Conservation (phyloP, 2,329 filamentous ascomycete species). For the Metarhizium album region DNA sequence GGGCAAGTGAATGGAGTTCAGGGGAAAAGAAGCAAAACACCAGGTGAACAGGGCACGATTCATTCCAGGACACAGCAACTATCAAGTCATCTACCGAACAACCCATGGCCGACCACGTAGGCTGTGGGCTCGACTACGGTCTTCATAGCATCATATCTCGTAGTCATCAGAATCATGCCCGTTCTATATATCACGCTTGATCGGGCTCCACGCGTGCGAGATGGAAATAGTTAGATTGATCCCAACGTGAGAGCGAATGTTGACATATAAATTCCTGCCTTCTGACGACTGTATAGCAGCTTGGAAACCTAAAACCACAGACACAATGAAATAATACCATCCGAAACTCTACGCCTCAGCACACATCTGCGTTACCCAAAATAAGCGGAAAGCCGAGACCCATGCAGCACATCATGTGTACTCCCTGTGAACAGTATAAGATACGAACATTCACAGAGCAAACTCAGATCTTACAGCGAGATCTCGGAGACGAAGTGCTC, state of each 20-base stretch:
- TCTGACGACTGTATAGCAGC: not conserved
- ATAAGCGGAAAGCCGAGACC: not conserved
- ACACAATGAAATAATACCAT: slow-evolving; percentile 7
- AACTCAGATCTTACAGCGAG: slow-evolving; percentile 20
- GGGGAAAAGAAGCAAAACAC: no score
- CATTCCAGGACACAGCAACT: no score
- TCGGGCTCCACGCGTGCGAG: not conserved
- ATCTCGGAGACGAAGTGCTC: slow-evolving; percentile 48
- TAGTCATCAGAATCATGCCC: not conserved
- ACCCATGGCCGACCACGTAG: no score
- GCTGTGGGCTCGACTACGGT: no score
- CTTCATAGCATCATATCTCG: not conserved
- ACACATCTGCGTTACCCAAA: slow-evolving; percentile 17
- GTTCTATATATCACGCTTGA: not conserved
- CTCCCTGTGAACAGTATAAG: slow-evolving; percentile 1
- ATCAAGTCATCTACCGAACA: no score
- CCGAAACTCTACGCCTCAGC: slow-evolving; percentile 10
- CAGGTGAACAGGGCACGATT: no score
- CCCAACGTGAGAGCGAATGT: slow-evolving; percentile 1
- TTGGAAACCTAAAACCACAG: slow-evolving; percentile 5
- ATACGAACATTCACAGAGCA: not conserved
- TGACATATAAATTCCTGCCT: not conserved
- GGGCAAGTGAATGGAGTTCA: no score
- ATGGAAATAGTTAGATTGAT: slow-evolving; percentile 9
- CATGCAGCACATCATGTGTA: not conserved